phyloP scores from a whole-genome alignment of 176 grass and related monocot species.

The Oryza glumipatula region DNA sequence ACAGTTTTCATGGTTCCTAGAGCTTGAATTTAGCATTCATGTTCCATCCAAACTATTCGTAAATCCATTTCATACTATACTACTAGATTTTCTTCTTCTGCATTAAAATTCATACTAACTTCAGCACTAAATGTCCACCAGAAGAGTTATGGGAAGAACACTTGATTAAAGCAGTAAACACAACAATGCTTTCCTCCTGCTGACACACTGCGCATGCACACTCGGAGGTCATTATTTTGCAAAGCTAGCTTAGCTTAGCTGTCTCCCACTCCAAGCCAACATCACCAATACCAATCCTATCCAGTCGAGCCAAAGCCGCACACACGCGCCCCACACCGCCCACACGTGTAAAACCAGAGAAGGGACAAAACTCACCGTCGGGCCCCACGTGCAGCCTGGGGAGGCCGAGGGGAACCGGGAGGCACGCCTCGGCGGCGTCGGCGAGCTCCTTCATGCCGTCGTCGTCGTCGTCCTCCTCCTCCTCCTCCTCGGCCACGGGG shows the following conservation, averaged over 20 bases:
- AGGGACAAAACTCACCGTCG: conserved; percentile 60
- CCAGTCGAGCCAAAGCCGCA: neutral
- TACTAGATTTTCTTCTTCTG: neutral
- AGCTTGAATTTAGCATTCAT: conserved; percentile 16
- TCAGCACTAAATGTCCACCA: neutral
- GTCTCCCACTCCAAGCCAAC: conserved; percentile 18
- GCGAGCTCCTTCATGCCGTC: conserved; percentile 22
- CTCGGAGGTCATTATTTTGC: neutral
- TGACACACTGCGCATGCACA: neutral
- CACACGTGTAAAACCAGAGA: conserved; percentile 40
- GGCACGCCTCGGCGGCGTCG: conserved; percentile 27
- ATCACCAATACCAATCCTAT: conserved; percentile 33
- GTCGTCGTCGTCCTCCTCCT: conserved; percentile 16
- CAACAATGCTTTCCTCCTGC: neutral
- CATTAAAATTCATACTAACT: neutral
- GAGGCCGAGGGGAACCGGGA: conserved; percentile 60
- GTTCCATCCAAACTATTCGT: neutral
- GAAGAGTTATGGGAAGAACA: neutral
- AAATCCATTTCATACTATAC: neutral
- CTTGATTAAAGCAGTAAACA: neutral
- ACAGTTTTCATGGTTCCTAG: neutral
- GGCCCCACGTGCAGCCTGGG: conserved; percentile 70
- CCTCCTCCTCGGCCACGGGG: conserved; percentile 45
- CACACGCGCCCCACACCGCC: neutral
- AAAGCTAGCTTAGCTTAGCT: neutral